These are phyloP conservation scores for Penicillium desertorum DNA, from an alignment of 495 filamentous ascomycete genomes.

Conservation along the genomic window DNA sequence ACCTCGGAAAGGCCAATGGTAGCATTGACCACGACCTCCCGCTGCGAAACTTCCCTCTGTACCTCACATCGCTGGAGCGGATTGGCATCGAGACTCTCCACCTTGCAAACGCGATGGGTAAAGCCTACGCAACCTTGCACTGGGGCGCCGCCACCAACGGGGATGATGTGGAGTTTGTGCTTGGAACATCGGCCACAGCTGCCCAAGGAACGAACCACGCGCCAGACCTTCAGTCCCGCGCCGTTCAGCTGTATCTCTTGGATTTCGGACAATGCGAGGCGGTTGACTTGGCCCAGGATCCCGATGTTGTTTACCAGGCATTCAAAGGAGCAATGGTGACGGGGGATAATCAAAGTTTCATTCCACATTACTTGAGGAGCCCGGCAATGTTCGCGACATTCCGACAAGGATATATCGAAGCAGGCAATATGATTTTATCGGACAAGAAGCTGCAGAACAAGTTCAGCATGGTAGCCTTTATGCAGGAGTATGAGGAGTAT, in stretches of 20 bases:
- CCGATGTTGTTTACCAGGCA: constrained; percentile 16
- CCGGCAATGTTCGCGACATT: constrained; percentile 15
- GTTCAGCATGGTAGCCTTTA: constrained; percentile 16
- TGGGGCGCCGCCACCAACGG: constrained; percentile 15
- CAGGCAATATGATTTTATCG: constrained; percentile 11
- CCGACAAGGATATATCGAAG: constrained; percentile 13
- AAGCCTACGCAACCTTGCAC: constrained; percentile 19
- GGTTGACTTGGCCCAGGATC: constrained; percentile 11
- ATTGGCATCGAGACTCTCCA: constrained; percentile 3
- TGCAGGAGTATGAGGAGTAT: constrained; percentile 18
- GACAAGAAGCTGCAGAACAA: not conserved
- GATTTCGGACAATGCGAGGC: constrained; percentile 19
- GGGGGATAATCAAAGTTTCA: constrained; percentile 20
- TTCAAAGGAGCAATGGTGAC: constrained; percentile 21
- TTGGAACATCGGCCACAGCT: constrained; percentile 8
- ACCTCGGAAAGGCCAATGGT: constrained; percentile 37
- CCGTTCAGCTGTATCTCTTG: constrained; percentile 10
- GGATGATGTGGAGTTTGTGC: constrained; percentile 23
- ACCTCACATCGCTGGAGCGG: constrained; percentile 9
- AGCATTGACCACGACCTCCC: not conserved
- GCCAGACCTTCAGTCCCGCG: constrained; percentile 13
- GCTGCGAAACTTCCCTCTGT: constrained; percentile 16
- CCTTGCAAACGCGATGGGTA: constrained; percentile 14
- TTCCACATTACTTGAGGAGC: constrained; percentile 8
- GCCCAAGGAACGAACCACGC: not conserved